Conservation (phyloP, 2,329 filamentous ascomycete species). For the Apiospora malaysiana region DNA sequence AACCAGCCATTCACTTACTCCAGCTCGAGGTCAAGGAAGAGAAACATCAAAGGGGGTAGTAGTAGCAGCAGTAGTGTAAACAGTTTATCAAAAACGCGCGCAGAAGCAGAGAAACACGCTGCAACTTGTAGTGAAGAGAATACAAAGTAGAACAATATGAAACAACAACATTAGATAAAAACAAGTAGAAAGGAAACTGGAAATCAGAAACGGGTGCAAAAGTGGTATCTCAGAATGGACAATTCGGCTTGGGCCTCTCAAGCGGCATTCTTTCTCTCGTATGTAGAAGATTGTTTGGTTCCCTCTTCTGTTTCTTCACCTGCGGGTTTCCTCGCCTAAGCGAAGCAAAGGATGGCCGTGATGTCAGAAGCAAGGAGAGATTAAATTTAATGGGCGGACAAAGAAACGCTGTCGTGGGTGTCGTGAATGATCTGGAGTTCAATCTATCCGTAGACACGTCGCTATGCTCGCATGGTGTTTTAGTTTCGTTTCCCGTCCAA, state of each 20-base stretch:
- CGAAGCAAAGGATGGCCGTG: background rate
- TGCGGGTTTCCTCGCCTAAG: background rate
- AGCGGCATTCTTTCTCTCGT: slow-evolving; percentile 13
- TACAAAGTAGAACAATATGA: slow-evolving; percentile 6
- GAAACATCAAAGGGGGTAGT: slow-evolving; percentile 4
- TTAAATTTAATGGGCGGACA: background rate
- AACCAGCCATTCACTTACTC: background rate
- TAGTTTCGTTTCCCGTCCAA: slow-evolving; percentile 18
- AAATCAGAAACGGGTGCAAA: slow-evolving; percentile 17
- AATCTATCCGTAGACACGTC: slow-evolving; percentile 18
- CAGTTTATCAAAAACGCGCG: slow-evolving; percentile 11
- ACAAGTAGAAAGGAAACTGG: background rate
- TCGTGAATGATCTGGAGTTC: background rate
- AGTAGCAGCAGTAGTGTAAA: background rate
- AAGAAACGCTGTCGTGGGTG: slow-evolving; percentile 3
- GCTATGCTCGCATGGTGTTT: background rate
- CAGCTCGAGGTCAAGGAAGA: background rate
- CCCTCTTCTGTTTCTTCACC: slow-evolving; percentile 5
- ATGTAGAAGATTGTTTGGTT: background rate
- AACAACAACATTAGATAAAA: slow-evolving; percentile 5
- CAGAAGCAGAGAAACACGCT: slow-evolving; percentile 13
- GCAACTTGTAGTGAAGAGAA: background rate
- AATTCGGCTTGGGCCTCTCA: slow-evolving; percentile 18
- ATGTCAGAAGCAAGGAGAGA: slow-evolving; percentile 3
- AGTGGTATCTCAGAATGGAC: slow-evolving; percentile 22